Base-by-base conservation (phyloP, 192 early-diverging fungal genomes). In the Podila verticillata region DNA sequence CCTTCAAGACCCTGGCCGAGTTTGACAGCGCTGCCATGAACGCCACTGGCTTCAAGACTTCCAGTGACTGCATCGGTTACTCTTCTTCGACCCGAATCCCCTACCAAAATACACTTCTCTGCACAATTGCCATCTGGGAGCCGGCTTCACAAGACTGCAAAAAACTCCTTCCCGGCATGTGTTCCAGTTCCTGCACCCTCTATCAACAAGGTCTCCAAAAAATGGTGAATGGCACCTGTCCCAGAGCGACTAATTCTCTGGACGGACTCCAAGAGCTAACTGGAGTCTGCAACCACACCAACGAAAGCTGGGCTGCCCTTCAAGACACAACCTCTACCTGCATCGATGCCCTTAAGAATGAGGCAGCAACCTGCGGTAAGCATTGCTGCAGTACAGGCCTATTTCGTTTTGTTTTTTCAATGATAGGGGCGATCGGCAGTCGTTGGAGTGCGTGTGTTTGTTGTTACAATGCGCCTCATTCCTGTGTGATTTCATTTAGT, bases 21-120 rank as follows among this genome's bases (percentile, higher is more conserved):
- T 80, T 80, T 34, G 77, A 80, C 54, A 32, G 8, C 0, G 77
- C 66, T 1, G 70, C 54, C 22, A 48, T 51, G 34, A 80, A 80
- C 22, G 65, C 77, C 9, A 72, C 77, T 7, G 70, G 44, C 10
- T 80, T 80, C 65, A 24, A 64, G 49, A 63, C 70, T 2, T 19
- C 34, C 7, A 5, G n/a, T 24, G 60, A 67, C 2, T 80, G 77
- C 28, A 51, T 51, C 3, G 61, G 44, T 17, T 80, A 80, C 68
- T 72, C 61, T 30, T 22, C 22, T 13, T 20, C 77, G 5, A 30
- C 64, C 28, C 69, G 56, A 1, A 61, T 80, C 15, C 70, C 69
- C 4, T 80, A 80, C 29, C 77, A 80, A 39, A 80, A 67, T 13
- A 68, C 77, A 0, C 13, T 80, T 0, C 66, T 80, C 36, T 80